phyloP scores from a whole-genome alignment of 176 grass and related monocot genomes.

The Aechmea fasciata region DNA sequence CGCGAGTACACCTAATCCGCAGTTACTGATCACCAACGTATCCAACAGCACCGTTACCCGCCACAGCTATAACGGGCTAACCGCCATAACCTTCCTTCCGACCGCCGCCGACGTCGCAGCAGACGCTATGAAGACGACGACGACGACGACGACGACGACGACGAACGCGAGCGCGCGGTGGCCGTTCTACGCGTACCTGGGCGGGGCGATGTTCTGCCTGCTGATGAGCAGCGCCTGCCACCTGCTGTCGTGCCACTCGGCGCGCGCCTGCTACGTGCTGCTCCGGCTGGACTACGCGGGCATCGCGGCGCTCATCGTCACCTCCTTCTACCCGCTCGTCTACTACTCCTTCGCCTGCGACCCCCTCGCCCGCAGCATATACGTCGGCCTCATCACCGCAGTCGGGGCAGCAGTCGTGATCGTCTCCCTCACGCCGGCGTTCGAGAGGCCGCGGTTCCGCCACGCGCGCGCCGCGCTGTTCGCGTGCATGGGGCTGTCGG shows the following conservation, averaged over 20 bases:
- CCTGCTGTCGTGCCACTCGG: slow-evolving; percentile 65
- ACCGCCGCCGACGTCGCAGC: background rate
- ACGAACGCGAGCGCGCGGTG: slow-evolving; percentile 21
- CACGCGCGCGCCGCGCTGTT: slow-evolving; percentile 45
- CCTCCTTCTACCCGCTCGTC: slow-evolving; percentile 84
- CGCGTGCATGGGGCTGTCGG: slow-evolving; percentile 51
- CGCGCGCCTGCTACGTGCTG: slow-evolving; percentile 60
- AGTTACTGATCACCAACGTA: slow-evolving; percentile 5
- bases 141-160: background rate
- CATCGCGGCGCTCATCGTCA: slow-evolving; percentile 72
- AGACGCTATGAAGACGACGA: background rate
- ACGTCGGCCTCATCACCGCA: slow-evolving; percentile 56
- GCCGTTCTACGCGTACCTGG: slow-evolving; percentile 74
- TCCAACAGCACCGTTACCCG: background rate
- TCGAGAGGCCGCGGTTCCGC: slow-evolving; percentile 45
- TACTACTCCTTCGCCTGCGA: slow-evolving; percentile 78
- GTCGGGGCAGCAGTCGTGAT: slow-evolving; percentile 36
- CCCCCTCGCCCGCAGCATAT: slow-evolving; percentile 36
- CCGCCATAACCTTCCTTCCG: background rate
- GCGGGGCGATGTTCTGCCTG: slow-evolving; percentile 75
- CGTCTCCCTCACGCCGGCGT: slow-evolving; percentile 53
- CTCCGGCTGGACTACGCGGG: slow-evolving; percentile 79
- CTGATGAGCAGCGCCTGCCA: slow-evolving; percentile 80
- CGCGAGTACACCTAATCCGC: background rate
- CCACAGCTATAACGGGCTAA: background rate